Evolutionary conservation across 768 basidiomycete species (phyloP), one percentile per base, ranked within the genome.

Genomic region (Pleurotus djamor): DNA sequence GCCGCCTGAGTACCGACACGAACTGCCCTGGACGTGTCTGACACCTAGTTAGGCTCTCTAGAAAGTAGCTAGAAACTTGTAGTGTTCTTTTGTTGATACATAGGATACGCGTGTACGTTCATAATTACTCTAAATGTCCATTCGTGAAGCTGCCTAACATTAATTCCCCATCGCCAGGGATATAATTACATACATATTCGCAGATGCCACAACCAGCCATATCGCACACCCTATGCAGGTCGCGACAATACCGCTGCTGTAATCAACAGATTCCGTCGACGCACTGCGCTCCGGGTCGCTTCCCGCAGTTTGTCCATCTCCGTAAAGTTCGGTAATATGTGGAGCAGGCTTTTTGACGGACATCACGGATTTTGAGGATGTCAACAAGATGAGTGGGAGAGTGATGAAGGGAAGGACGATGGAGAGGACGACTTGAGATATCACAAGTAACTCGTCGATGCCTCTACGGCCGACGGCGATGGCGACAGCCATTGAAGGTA

Each of bases 391-490:
- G 57, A 94, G 80, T 0, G 93, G 94, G 62, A 92, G 79, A n/a
- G 86, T 82, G 73, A 95, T 81, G 74, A 94, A 94, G 0, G 94
- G 94, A 4, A 96, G 82, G 7, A 92, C 83, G 68, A 96, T 81
- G 32, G 89, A 88, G 33, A 98, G 80, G 37, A 88, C 79, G 56
- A 96, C 95, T 70, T 97, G 95, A 3, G 86, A 92, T 1, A 81
- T 84, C 45, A 98, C 89, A n/a, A 98, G 85, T 34, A 98, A 81
- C 2, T 83, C 74, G 67, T 88, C 83, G 61, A 96, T 79, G 3
- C 94, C 95, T 2, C 66, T 62, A 35, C 81, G 73, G 1, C 95
- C 96, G 10, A 89, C 74, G 0, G 85, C 81, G 14, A 88, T 75
- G 0, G 94, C 92, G 43, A 97, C 89, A 4, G 81, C 79, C 71